Conservation (phyloP, 345 rosid genomes). For the Salix suchowensis region DNA sequence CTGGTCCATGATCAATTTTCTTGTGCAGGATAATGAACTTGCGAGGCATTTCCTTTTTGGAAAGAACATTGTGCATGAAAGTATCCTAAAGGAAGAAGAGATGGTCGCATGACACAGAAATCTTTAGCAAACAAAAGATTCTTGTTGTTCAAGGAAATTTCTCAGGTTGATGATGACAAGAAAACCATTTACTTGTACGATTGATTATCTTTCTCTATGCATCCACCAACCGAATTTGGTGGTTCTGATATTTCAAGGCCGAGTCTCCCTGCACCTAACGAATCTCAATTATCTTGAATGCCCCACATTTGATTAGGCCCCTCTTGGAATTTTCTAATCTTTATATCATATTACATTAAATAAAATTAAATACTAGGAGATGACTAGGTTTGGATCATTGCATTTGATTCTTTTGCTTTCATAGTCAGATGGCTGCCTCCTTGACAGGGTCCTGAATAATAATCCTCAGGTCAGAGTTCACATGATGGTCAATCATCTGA, state of each 20-base stretch:
- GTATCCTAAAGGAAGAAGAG: not conserved
- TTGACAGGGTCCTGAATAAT: not conserved
- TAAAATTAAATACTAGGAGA: not conserved
- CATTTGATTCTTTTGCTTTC: too few relatives aligned
- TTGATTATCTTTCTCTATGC: constrained; percentile 3
- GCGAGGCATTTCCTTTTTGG: not conserved
- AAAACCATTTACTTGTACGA: constrained; percentile 11
- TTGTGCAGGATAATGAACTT: not conserved
- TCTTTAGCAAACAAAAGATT: not conserved
- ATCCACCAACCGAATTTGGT: not conserved
- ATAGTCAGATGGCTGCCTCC: too few relatives aligned
- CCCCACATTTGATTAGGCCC: not conserved
- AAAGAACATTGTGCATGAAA: too few relatives aligned
- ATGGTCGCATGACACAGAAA: not conserved
- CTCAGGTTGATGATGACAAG: constrained; percentile 27
- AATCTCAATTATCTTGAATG: constrained; percentile 1
- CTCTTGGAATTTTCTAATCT: not conserved
- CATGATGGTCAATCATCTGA: not conserved
- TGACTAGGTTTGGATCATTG: not conserved
- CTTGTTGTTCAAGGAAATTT: constrained; percentile 22
- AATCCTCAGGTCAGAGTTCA: not conserved
- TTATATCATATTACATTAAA: not conserved
- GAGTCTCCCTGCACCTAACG: constrained; percentile 11
- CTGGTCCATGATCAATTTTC: not conserved
- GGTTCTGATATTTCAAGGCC: constrained; percentile 14